Base-by-base conservation (phyloP, 1,284 basidiomycete species). In the Termitomyces sp. region DNA sequence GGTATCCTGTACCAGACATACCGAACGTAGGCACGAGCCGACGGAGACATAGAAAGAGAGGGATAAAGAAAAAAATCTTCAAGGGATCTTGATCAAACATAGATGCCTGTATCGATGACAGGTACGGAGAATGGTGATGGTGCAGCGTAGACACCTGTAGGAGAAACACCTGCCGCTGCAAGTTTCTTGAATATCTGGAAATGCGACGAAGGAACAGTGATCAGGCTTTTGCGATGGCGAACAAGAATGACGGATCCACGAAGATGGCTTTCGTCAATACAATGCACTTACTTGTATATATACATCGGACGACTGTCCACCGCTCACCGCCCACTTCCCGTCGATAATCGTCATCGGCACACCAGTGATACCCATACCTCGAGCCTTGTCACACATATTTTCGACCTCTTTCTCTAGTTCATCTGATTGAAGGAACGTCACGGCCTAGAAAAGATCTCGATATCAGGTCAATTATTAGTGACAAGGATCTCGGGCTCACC, bases 271-370 rank as follows among this genome's bases (percentile, higher is more conserved):
- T 19, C 45, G 21, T 39, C 7, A 26, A 24, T 33, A 34, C 39
- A 30, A 28, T 16, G 11, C 18, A 62, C 76, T 60, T 58, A 86
- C 88, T 77, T 88, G 81, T 40, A 84, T 69, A 60, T 82, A 91
- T 13, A 86, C 83, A 34, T 89, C 86, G 35, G 79, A 77, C 5
- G 81, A 74, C 66, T 91, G 88, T 3, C 83, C 84, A 5, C 88
- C 88, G 44, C 81, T 84, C 43, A 91, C 73, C 8, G 85, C 86
- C 86, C 87, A 91, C 61, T 83, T 83, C 16, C 82, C 80, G 62
- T 91, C 85, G 57, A 93, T 85, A 63, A 91, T 81, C 43, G 83
- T 82, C 70, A 90, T 82, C 2, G 91, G 90, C 5, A 92, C 88
- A 33, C 90, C 89, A 0, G 79, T 86, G 49, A 93, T 81, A 18